phyloP scores from a whole-genome alignment of 2,329 filamentous ascomycete species.

The Sporothrix euskadiensis region DNA sequence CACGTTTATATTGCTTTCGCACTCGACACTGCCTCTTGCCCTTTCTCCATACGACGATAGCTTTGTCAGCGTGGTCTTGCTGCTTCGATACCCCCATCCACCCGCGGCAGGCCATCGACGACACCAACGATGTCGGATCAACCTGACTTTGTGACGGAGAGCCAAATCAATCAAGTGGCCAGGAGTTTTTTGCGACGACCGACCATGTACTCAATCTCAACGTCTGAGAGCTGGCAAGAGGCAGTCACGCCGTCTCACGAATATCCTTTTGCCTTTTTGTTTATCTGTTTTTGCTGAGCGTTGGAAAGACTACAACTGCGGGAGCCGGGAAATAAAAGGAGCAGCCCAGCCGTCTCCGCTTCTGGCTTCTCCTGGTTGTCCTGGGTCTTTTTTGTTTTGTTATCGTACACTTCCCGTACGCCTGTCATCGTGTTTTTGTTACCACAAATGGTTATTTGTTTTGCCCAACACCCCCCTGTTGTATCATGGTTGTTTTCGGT shows the following conservation, averaged over 20 bases:
- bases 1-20: slow-evolving; percentile 11
- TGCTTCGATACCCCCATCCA: slow-evolving; percentile 19
- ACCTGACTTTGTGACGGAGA: not conserved
- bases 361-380: slow-evolving; percentile 5
- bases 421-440: not conserved
- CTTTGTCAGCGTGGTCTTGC: not conserved
- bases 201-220: not conserved
- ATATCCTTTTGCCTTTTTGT: not conserved
- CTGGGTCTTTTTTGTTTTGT: slow-evolving; percentile 8
- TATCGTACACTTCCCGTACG: not conserved
- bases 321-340: slow-evolving; percentile 17
- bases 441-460: not conserved
- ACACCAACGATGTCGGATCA: not conserved
- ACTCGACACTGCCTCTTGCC: slow-evolving; percentile 6
- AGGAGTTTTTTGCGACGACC: not conserved
- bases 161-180: not conserved
- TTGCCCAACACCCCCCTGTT: not conserved
- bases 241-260: not conserved
- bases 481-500: slow-evolving; percentile 20
- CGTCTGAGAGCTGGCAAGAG: not conserved
- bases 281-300: slow-evolving; percentile 16
- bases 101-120: not conserved
- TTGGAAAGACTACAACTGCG: slow-evolving; percentile 15
- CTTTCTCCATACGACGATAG: not conserved
- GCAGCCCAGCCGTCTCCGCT: not conserved